phyloP scores from a whole-genome alignment of 192 early-diverging fungal species.

The Martensiomyces pterosporus region DNA sequence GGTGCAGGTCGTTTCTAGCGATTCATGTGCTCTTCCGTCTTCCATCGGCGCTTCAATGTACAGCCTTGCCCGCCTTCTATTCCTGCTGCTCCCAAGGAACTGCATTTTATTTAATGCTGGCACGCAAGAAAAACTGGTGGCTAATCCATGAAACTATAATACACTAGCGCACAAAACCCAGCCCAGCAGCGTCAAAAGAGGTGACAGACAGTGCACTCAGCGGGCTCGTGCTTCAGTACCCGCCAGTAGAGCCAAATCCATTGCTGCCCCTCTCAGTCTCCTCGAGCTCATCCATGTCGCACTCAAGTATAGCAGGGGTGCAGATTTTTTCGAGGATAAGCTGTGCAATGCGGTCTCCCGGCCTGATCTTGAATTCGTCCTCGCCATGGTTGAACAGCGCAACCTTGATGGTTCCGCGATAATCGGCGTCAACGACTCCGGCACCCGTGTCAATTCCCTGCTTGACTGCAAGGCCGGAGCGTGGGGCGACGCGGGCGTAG shows the following conservation, averaged over 20 bases:
- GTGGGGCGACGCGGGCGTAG: conserved; percentile 94
- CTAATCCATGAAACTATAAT: no score
- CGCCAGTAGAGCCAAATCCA: conserved; percentile 73
- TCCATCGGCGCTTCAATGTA: no score
- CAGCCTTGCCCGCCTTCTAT: no score
- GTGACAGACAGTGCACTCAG: no score
- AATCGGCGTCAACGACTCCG: conserved; percentile 90
- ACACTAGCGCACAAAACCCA: no score
- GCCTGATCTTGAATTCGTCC: conserved; percentile 63
- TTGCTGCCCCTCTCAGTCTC: conserved; percentile 56
- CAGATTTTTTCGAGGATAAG: conserved; percentile 84
- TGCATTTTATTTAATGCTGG: no score
- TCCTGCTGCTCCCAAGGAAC: no score
- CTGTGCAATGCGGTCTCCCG: conserved; percentile 95
- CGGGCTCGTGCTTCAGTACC: no score
- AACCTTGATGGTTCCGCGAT: conserved; percentile 80
- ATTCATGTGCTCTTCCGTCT: no score
- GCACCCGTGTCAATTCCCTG: conserved; percentile 85
- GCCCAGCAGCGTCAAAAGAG: no score
- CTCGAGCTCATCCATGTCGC: conserved; percentile 49
- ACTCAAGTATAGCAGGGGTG: conserved; percentile 74
- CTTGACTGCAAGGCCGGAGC: conserved; percentile 88
- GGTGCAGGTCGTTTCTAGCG: no score
- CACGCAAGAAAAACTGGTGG: no score
- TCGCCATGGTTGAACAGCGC: conserved; percentile 88